Evolutionary conservation across 2,329 filamentous ascomycete species (phyloP), one percentile per base, ranked within the genome.

Genomic region (Drechslerella dactyloides): DNA sequence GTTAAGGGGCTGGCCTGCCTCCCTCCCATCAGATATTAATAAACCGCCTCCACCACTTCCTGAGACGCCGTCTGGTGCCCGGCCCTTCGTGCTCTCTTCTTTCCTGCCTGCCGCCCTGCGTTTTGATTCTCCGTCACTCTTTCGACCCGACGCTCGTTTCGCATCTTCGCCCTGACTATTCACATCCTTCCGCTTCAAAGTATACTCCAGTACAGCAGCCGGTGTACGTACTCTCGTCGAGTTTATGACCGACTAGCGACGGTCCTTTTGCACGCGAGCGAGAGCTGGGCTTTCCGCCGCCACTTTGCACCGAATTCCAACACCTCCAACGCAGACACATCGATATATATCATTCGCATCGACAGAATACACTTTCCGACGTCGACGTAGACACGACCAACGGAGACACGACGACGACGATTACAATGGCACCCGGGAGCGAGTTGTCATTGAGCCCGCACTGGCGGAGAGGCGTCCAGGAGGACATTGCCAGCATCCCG

Each of bases 391-490:
- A 6, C 6, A 7, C 46, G 23, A 10, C 46, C n/a, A n/a, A n/a
- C n/a, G n/a, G n/a, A n/a, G n/a, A n/a, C n/a, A n/a, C n/a, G 15
- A 61, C 13, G n/a, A 15, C 11, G 23, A 30, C 21, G 24, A 17
- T 21, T 19, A 53, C 27, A 37, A 56, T 54, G 52, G 30, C 59
- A 23, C 52, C 40, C 30, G 50, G 21, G 54, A 46, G 24, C 35
- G 42, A 62, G 33, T 44, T 73, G 57, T 50, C 52, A 11, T 19
- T 61, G 53, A 58, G 58, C 59, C 10, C 78, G 73, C 40, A 8
- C n/a, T 21, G 83, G 74, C 1, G 81, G 81, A n/a, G 81, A 80
- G 52, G 74, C 75, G 64, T 40, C 21, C n/a, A 74, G 55, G 30
- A 73, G n/a, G 73, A 73, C 24, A 40, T 73, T 6, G 56, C 68